Conservation (phyloP, 2,329 filamentous ascomycete species). For the Huntiella moniliformis region DNA sequence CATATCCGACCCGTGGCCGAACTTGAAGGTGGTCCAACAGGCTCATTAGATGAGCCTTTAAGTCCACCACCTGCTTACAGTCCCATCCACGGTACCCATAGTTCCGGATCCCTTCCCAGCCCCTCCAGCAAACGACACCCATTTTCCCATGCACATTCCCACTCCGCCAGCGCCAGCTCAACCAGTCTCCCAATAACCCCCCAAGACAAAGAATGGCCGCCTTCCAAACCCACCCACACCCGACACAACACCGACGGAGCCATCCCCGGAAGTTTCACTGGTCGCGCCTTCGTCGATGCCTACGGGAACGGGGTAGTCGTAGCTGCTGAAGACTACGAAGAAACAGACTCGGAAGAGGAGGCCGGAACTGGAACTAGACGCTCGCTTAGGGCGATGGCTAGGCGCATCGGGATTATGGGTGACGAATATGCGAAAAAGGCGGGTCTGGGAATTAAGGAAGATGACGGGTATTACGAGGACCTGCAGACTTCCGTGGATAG, state of each 20-base stretch:
- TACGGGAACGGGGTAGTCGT: background rate
- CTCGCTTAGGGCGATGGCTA: no score
- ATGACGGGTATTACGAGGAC: background rate
- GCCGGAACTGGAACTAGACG: no score
- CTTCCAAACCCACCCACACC: no score
- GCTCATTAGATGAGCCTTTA: background rate
- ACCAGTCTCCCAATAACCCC: no score
- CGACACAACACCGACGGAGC: no score
- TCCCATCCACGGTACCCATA: background rate
- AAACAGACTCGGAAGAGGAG: conserved; percentile 1
- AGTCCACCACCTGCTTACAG: conserved; percentile 1
- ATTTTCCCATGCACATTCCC: background rate
- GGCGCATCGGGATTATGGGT: background rate
- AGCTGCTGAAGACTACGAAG: background rate
- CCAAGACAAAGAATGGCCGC: no score
- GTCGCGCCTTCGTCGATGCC: no score
- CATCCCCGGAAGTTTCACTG: no score
- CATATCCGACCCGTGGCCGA: background rate
- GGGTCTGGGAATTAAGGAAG: background rate
- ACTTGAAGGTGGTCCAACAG: background rate
- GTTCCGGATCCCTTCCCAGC: background rate
- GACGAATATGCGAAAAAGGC: background rate
- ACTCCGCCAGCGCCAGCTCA: background rate
- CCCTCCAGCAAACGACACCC: background rate
- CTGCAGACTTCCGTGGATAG: background rate